Evolutionary conservation across 768 basidiomycete species (phyloP).

Genomic region (Hygrophorus pudorinus): DNA sequence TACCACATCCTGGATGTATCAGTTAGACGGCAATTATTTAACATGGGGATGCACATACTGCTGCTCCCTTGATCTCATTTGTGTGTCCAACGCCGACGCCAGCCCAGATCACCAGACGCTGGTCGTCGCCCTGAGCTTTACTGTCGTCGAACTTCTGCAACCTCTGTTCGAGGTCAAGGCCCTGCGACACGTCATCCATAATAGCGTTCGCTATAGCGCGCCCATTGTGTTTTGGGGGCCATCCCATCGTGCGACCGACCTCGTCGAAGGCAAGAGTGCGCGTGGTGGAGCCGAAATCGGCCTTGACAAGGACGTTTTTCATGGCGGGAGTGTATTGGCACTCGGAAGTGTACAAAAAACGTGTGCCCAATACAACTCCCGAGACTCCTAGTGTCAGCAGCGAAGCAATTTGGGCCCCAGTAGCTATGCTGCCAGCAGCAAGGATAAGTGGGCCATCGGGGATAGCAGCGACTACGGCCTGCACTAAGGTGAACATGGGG

Average conservation of each 20-base stretch:
- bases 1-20: too few relatives aligned
- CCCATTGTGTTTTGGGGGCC: conserved; percentile 35
- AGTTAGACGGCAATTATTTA: too few relatives aligned
- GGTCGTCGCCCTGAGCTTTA: conserved; percentile 18
- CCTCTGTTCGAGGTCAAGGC: conserved; percentile 22
- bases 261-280: conserved; percentile 36
- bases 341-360: conserved; percentile 46
- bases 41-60: conserved; percentile 11
- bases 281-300: conserved; percentile 22
- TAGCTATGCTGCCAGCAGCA: conserved; percentile 54
- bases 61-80: conserved; percentile 21
- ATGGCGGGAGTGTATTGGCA: conserved; percentile 16
- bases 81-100: conserved; percentile 31
- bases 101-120: conserved; percentile 30
- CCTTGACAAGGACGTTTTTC: conserved; percentile 17
- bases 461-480: conserved; percentile 31
- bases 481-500: conserved; percentile 38
- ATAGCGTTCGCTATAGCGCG: conserved; percentile 33
- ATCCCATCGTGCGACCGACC: conserved; percentile 26
- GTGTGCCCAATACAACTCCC: conserved; percentile 48
- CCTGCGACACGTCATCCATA: conserved; percentile 20
- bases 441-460: conserved; percentile 32
- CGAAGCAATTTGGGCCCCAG: conserved; percentile 39
- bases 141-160: conserved; percentile 20
- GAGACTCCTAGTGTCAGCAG: conserved; percentile 43